Percentiles rank a stretch among this genome's conserved stretches.
These are phyloP conservation scores for Brasilioporus rufonigricans DNA, from an alignment of 768 basidiomycete species.

Conservation along the genomic window DNA sequence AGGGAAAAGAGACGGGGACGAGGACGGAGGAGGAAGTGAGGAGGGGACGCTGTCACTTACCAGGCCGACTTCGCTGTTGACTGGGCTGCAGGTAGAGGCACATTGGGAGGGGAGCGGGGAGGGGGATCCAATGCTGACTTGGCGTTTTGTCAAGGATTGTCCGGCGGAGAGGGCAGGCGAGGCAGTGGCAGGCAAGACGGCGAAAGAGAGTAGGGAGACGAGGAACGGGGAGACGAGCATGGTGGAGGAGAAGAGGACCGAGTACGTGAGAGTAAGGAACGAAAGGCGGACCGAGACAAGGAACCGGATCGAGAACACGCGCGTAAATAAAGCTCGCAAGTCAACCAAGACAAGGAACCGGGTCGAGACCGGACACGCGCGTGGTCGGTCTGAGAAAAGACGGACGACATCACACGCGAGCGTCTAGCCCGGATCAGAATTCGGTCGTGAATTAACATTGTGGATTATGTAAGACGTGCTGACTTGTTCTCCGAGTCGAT, in stretches of 20 bases:
- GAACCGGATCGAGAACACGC: background rate
- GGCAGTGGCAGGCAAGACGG: background rate
- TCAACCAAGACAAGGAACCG: no score
- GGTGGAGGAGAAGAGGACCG: no score
- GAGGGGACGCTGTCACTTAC: no score
- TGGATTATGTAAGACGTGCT: conserved; percentile 15
- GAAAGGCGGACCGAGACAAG: background rate
- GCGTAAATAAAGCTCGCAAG: background rate
- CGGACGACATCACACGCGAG: no score
- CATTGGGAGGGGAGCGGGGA: conserved; percentile 25
- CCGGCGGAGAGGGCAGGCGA: background rate
- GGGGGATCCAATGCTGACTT: conserved; percentile 11
- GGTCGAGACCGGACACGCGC: no score
- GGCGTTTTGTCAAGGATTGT: conserved; percentile 10
- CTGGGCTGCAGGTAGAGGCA: conserved; percentile 19
- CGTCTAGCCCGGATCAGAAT: no score
- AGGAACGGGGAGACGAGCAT: conserved; percentile 12
- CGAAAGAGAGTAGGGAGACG: conserved; percentile 2
- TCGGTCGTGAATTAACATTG: no score
- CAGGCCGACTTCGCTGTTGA: conserved; percentile 23
- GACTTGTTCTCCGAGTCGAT: conserved; percentile 15
- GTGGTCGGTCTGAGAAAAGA: no score
- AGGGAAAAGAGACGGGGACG: no score
- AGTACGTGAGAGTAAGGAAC: background rate
- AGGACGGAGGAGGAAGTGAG: background rate